Evolutionary conservation across 345 rosid species (phyloP).

Genomic region (Linum tenue): DNA sequence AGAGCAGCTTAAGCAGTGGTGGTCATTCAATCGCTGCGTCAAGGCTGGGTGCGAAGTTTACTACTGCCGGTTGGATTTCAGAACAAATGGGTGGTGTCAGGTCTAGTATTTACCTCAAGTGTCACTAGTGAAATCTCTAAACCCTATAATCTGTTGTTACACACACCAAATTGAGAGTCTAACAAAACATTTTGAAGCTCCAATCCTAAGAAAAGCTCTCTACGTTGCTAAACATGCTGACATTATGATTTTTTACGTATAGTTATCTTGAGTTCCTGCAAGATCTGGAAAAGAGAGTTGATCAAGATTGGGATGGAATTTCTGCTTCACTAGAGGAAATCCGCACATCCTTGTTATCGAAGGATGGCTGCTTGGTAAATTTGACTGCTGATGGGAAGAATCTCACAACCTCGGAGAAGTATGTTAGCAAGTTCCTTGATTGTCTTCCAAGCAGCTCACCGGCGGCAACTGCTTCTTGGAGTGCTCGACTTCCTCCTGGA

Average conservation of each 20-base stretch:
- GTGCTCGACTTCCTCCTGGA: slow-evolving; percentile 43
- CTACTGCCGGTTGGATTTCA: neutral
- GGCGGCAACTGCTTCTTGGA: slow-evolving; percentile 42
- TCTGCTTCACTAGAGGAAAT: slow-evolving; percentile 89
- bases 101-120: neutral
- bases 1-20: neutral
- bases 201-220: neutral
- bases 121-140: neutral
- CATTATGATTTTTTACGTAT: slow-evolving; percentile 16
- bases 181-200: neutral
- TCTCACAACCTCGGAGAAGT: slow-evolving; percentile 47
- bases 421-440: slow-evolving; percentile 69
- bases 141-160: neutral
- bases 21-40: neutral
- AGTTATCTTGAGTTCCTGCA: slow-evolving; percentile 83
- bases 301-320: slow-evolving; percentile 77
- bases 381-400: slow-evolving; percentile 79
- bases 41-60: neutral
- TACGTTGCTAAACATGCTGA: slow-evolving; percentile 4
- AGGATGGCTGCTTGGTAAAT: slow-evolving; percentile 71
- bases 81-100: neutral
- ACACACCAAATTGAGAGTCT: neutral
- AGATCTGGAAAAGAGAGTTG: slow-evolving; percentile 75
- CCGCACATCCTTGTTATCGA: slow-evolving; percentile 63
- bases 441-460: slow-evolving; percentile 63